A percentile compares a stretch with the other conserved stretches of the same genome.
These are phyloP conservation scores for Syzygium aqueum DNA, from an alignment of 345 rosid species.

Conservation along the genomic window DNA sequence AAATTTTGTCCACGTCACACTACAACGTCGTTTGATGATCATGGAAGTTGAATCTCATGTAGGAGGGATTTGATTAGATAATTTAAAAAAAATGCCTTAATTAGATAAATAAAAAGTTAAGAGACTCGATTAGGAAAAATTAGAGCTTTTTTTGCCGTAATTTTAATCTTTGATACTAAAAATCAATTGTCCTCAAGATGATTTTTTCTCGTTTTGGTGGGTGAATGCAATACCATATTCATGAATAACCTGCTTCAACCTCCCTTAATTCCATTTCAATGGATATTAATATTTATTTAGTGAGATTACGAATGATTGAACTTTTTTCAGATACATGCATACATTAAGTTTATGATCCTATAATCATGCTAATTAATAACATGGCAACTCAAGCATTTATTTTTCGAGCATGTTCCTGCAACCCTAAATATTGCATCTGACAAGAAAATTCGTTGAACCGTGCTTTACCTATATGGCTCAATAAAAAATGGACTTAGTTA, in stretches of 20 bases:
- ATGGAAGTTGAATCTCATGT: not conserved
- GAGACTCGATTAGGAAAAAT: not conserved
- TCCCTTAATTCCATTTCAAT: not conserved
- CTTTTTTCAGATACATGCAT: not conserved
- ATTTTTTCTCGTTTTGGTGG: not conserved
- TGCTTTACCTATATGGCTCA: not conserved
- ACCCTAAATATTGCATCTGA: not conserved
- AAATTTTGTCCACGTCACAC: not conserved
- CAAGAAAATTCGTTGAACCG: not conserved
- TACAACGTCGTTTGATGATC: fast-evolving
- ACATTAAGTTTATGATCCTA: not conserved
- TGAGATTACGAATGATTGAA: not conserved
- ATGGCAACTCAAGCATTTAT: not conserved
- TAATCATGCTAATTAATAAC: not conserved
- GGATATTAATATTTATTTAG: not conserved
- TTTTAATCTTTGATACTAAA: not conserved
- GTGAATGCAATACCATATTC: not conserved
- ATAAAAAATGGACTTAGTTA: not conserved
- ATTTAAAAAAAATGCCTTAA: no score
- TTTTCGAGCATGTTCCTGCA: not conserved
- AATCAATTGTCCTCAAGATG: not conserved
- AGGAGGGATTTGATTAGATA: not conserved
- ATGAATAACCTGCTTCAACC: not conserved
- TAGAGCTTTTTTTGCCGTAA: not conserved
- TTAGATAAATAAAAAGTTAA: not conserved